Evolutionary conservation across 2,329 filamentous ascomycete genomes (phyloP).

Genomic region (Lachnellula arida): DNA sequence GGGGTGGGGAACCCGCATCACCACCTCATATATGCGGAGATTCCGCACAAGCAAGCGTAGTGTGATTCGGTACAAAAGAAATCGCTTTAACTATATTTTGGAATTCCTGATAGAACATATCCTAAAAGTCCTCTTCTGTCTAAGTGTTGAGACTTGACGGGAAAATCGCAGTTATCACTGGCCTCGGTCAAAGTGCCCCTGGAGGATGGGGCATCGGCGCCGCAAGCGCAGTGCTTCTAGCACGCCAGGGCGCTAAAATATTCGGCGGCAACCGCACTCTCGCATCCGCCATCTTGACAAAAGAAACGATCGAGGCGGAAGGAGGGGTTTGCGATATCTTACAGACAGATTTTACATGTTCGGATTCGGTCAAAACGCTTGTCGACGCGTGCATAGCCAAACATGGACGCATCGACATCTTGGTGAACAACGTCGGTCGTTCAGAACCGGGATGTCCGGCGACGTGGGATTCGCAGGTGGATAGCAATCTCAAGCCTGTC

Average conservation of each 20-base stretch:
- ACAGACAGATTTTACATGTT: constrained; percentile 46
- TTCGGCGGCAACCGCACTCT: constrained; percentile 48
- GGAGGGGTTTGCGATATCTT: constrained; percentile 32
- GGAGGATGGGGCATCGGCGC: constrained; percentile 47
- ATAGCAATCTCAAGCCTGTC: constrained; percentile 52
- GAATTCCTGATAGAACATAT: background rate
- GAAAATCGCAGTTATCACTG: constrained; percentile 43
- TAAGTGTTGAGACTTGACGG: constrained; percentile 33
- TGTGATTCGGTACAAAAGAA: background rate
- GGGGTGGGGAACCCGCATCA: background rate
- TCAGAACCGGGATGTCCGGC: constrained; percentile 49
- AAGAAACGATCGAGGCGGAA: constrained; percentile 32
- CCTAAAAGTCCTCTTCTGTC: background rate
- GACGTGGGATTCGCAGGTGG: constrained; percentile 48
- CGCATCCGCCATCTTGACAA: constrained; percentile 37
- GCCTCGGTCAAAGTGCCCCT: constrained; percentile 38
- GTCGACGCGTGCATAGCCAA: constrained; percentile 47
- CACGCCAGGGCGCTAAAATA: constrained; percentile 43
- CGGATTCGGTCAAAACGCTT: constrained; percentile 46
- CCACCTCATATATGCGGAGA: background rate
- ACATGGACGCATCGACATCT: constrained; percentile 53
- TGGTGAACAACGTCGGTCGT: constrained; percentile 57
- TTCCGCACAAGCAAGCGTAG: background rate
- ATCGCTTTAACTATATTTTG: background rate
- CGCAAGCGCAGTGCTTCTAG: constrained; percentile 44